Base-by-base conservation (phyloP, 1,284 basidiomycete species). In the Fereydounia khargensis region DNA sequence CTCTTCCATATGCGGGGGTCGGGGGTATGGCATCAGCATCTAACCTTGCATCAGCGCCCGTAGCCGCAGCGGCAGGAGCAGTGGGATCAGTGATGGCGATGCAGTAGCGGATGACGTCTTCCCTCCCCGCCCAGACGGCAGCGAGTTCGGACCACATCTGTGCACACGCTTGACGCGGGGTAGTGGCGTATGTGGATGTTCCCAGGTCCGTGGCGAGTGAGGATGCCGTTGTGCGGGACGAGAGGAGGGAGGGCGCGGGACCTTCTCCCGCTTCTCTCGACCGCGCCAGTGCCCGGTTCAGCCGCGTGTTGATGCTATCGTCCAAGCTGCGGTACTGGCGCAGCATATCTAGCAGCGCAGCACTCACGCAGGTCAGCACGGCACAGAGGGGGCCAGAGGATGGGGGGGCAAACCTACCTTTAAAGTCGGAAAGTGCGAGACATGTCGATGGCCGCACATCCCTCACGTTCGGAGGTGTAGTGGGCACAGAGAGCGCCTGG, bases 261-360 rank as follows among this genome's bases (percentile, higher is more conserved):
- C 57, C 58, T 19, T 56, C 39, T 11, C 69, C 69, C 2, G 51
- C 40, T 2, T 65, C 65, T 7, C 71, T 53, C 13, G 67, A 66
- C 1, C 55, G 49, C 8, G 71, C 66, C 19, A 62, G 47, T 13
- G 37, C 45, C 1, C 71, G 60, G 32, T 73, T 73, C 18, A 73
- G 45, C 0, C 65, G 62, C 1, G 68, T 66, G 6, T 65, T 70
- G 31, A 73, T 60, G 0, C 53, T 42, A 33, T 73, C 71, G 45
- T 73, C 71, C n/a, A 73, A 42, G 11, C 48, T 41, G 4, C 71
- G 64, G 20, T 72, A 71, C 42, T 70, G 63, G 3, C 66, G 57
- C 14, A 73, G 50, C 6, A 73, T 55, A 18, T 66, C 64, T 61
- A 21, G 23, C 8, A 40, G 32, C 9, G 17, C 8, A 17, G 28